Evolutionary conservation across 768 basidiomycete genomes (phyloP).

Genomic region (Rhodotorula toruloides): DNA sequence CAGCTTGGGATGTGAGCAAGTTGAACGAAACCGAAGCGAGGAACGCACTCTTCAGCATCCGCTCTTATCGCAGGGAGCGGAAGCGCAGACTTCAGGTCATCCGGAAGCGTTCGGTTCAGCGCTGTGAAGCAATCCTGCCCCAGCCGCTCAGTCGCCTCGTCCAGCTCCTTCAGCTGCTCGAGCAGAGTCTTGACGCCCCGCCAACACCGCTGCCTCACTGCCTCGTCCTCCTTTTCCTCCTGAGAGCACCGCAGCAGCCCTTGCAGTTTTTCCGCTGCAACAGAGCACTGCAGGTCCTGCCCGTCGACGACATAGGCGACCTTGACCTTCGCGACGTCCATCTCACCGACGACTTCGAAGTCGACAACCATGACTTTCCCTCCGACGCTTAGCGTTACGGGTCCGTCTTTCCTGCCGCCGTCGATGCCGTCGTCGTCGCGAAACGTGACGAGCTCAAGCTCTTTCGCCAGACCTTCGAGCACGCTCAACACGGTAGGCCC

Average conservation of each 20-base stretch:
- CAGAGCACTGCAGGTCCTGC: constrained; percentile 5
- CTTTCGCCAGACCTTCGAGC: constrained; percentile 16
- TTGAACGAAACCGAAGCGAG: not conserved
- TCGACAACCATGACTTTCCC: constrained; percentile 37
- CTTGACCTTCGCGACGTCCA: not conserved
- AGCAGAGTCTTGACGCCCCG: not conserved
- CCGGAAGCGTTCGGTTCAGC: not conserved
- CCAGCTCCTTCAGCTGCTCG: constrained; percentile 14
- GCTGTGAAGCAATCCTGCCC: constrained; percentile 11
- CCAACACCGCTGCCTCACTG: not conserved
- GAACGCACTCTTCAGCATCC: not conserved
- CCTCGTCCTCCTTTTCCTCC: not conserved
- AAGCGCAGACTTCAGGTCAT: not conserved
- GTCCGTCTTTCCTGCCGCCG: not conserved
- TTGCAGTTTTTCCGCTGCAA: not conserved
- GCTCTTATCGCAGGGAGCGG: too few relatives aligned
- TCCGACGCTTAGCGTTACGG: constrained; percentile 23
- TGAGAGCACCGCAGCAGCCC: not conserved
- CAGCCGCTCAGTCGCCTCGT: constrained; percentile 21
- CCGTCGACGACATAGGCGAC: constrained; percentile 27
- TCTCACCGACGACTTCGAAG: constrained; percentile 3
- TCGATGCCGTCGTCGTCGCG: constrained; percentile 13
- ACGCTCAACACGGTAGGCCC: not conserved
- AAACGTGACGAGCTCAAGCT: constrained; percentile 21
- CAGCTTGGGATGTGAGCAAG: not conserved